Evolutionary conservation across 1,284 basidiomycete genomes (phyloP).

Genomic region (Ganoderma lucidum): DNA sequence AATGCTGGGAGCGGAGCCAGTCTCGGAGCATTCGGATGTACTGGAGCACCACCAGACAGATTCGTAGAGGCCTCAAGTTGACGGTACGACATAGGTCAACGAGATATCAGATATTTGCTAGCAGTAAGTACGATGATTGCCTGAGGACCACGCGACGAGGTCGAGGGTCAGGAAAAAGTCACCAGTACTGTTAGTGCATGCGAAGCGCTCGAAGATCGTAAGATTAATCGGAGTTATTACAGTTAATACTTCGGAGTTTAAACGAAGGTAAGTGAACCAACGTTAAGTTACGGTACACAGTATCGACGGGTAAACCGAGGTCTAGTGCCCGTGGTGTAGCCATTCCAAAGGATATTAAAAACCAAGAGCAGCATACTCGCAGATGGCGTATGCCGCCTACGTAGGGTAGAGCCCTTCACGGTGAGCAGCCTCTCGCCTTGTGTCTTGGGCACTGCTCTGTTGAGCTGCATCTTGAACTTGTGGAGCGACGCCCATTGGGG

Average conservation of each 20-base stretch:
- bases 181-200: no score
- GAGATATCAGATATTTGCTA: background rate
- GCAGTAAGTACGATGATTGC: background rate
- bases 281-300: no score
- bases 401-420: no score
- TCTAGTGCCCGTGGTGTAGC: no score
- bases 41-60: background rate
- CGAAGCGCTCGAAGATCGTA: background rate
- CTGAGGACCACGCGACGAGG: no score
- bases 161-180: background rate
- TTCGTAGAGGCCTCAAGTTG: background rate
- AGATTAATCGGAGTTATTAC: background rate
- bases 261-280: background rate
- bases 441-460: no score
- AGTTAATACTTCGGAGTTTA: background rate
- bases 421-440: no score
- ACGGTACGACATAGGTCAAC: background rate
- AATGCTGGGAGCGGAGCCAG: background rate
- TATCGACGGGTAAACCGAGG: no score
- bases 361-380: background rate
- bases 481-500: no score
- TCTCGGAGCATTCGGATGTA: background rate
- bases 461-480: no score
- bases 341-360: background rate
- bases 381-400: no score